Evolutionary conservation across 73 alveolate genomes (phyloP), one percentile per base, ranked within the genome.

Genomic region (Tetrahymena elliotti): DNA sequence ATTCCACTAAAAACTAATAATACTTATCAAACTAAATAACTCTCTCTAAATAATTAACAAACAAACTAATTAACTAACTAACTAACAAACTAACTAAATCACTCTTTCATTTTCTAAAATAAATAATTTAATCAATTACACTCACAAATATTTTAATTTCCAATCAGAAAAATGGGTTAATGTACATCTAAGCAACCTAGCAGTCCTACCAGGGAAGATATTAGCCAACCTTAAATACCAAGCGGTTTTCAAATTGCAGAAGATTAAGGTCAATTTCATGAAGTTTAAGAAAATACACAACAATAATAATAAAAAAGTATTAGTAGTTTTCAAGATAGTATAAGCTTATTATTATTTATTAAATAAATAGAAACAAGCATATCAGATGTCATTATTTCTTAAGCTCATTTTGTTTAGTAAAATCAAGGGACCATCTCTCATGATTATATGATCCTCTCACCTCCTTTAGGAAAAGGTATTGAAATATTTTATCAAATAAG

Each of bases 401-500:
- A 68, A 31, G 88, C 88, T 68, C 88, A 94, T 84, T 88, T 94
- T n/a, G 96, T 94, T 0, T 52, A 83, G 24, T 35, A 94, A 37
- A 94, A 94, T 37, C 35, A 39, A 15, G 96, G 96, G 53, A 94
- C 37, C 39, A 84, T 94, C 22, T 38, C 83, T 40, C 92, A 94
- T 33, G 96, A 94, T 39, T 94, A 94, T 84, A 83, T 39, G 38
- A 83, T 94, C 2, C 52, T 83, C 18, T 40, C 94, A 33, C 96
- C 96, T 24, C 84, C 96, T 39, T 40, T 94, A 94, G 96, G 96
- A 33, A 94, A 53, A 84, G 96, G 96, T 94, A 35, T 27, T 35
- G 33, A n/a, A n/a, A n/a, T n/a, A n/a, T n/a, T n/a, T n/a, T n/a
- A n/a, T n/a, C n/a, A n/a, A n/a, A n/a, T n/a, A n/a, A n/a, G n/a